Percentiles rank a stretch among this genome's conserved stretches.
phyloP scores from a whole-genome alignment of 495 filamentous ascomycete genomes.

The Parathielavia hyrcaniae region DNA sequence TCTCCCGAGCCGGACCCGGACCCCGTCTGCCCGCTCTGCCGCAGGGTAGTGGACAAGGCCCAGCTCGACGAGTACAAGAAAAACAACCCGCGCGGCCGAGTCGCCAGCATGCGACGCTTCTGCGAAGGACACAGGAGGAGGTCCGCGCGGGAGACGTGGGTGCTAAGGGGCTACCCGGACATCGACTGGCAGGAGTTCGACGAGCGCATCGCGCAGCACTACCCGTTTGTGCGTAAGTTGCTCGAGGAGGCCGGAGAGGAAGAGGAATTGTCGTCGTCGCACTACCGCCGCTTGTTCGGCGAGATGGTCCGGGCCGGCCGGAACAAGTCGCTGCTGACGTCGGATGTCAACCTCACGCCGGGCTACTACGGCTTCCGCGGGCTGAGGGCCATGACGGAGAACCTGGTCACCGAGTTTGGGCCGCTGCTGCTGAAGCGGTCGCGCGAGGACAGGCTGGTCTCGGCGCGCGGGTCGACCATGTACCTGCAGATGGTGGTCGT shows the following conservation, averaged over 20 bases:
- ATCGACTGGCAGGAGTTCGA: slow-evolving; percentile 71
- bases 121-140: slow-evolving; percentile 62
- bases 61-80: slow-evolving; percentile 45
- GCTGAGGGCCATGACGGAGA: slow-evolving; percentile 55
- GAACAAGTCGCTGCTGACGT: slow-evolving; percentile 55
- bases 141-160: slow-evolving; percentile 57
- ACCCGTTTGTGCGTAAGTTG: slow-evolving; percentile 50
- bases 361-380: slow-evolving; percentile 90
- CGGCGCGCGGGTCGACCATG: slow-evolving; percentile 59
- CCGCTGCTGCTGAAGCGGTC: slow-evolving; percentile 57
- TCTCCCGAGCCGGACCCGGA: not conserved
- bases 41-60: slow-evolving; percentile 49
- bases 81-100: slow-evolving; percentile 46
- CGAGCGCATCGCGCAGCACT: slow-evolving; percentile 54
- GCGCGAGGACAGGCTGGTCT: slow-evolving; percentile 60
- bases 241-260: slow-evolving; percentile 44
- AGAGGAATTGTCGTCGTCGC: slow-evolving; percentile 39
- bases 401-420: slow-evolving; percentile 57
- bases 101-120: slow-evolving; percentile 60
- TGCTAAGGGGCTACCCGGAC: slow-evolving; percentile 59
- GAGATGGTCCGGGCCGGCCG: slow-evolving; percentile 54
- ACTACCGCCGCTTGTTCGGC: slow-evolving; percentile 57
- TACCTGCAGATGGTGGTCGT: slow-evolving; percentile 84
- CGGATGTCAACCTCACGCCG: slow-evolving; percentile 45
- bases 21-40: slow-evolving; percentile 64